Percentiles rank a stretch among this genome's conserved stretches.
These are phyloP conservation scores for Phytophthora kernoviae DNA, from an alignment of 352 stramenopile species.

Conservation along the genomic window DNA sequence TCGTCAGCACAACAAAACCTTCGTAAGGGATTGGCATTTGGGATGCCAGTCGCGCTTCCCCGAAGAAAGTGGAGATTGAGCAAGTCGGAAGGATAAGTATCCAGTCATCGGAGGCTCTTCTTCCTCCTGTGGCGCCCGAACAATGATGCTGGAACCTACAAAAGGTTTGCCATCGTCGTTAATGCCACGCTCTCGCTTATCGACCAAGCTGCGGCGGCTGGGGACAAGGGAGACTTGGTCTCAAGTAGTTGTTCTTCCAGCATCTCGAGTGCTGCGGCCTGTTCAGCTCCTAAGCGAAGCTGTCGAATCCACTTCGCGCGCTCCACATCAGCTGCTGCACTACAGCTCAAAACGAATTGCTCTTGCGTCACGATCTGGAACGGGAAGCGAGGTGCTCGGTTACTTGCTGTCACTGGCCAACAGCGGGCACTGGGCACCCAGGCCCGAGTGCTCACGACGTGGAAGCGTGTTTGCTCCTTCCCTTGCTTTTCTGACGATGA, in stretches of 20 bases:
- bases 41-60: slow-evolving; percentile 12
- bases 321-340: slow-evolving; percentile 58
- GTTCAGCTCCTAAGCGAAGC: slow-evolving; percentile 55
- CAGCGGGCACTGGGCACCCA: slow-evolving; percentile 40
- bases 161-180: slow-evolving; percentile 5
- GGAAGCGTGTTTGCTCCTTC: slow-evolving; percentile 41
- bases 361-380: slow-evolving; percentile 77
- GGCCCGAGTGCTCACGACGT: slow-evolving; percentile 46
- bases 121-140: slow-evolving; percentile 11
- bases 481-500: slow-evolving; percentile 24
- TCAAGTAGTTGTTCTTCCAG: slow-evolving; percentile 56
- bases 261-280: slow-evolving; percentile 56
- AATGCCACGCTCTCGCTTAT: slow-evolving; percentile 17
- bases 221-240: slow-evolving; percentile 29
- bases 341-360: slow-evolving; percentile 67
- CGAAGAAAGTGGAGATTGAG: slow-evolving; percentile 14
- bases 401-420: slow-evolving; percentile 26
- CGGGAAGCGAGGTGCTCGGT: slow-evolving; percentile 45
- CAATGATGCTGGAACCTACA: background rate
- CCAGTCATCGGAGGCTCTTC: slow-evolving; percentile 31
- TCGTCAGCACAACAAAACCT: slow-evolving; percentile 42
- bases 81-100: slow-evolving; percentile 29
- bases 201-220: slow-evolving; percentile 24
- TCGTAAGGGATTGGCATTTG: slow-evolving; percentile 25
- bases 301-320: slow-evolving; percentile 73